Conservation (phyloP, 2,329 filamentous ascomycete genomes). For the Talaromyces sp. region DNA sequence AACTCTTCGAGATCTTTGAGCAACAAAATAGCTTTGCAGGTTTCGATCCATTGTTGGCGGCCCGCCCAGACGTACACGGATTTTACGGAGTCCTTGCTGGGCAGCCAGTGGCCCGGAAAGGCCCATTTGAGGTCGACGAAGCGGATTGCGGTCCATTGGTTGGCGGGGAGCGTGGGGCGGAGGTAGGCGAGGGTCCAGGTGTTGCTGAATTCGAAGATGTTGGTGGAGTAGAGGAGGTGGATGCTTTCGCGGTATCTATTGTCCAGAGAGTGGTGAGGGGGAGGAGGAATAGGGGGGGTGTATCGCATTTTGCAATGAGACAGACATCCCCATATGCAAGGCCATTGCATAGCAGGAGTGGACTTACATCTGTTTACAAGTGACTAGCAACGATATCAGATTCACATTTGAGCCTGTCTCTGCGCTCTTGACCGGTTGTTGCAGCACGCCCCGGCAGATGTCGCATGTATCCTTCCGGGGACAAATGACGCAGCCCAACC, state of each 20-base stretch:
- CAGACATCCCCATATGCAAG: neutral
- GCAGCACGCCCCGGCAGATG: slow-evolving; percentile 34
- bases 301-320: neutral
- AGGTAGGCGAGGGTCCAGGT: slow-evolving; percentile 42
- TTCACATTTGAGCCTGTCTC: slow-evolving; percentile 15
- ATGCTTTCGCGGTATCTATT: slow-evolving; percentile 39
- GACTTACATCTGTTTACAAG: slow-evolving; percentile 39
- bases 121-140: slow-evolving; percentile 40
- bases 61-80: slow-evolving; percentile 39
- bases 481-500: slow-evolving; percentile 36
- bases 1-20: slow-evolving; percentile 33
- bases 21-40: slow-evolving; percentile 30
- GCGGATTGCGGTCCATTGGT: slow-evolving; percentile 34
- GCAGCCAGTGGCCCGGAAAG: slow-evolving; percentile 42
- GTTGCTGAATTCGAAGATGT: slow-evolving; percentile 41
- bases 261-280: neutral
- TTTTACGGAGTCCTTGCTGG: slow-evolving; percentile 42
- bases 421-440: slow-evolving; percentile 30
- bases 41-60: slow-evolving; percentile 39
- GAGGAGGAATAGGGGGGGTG: neutral
- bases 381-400: slow-evolving; percentile 33
- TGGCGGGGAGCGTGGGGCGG: slow-evolving; percentile 33
- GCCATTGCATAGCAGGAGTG: too few relatives aligned
- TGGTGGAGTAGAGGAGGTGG: slow-evolving; percentile 35
- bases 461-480: slow-evolving; percentile 32